Percentiles rank a stretch among this genome's conserved stretches.
These are phyloP conservation scores for Dendrocalamus latiflorus DNA, from an alignment of 202 grass and related monocot species.

Conservation along the genomic window DNA sequence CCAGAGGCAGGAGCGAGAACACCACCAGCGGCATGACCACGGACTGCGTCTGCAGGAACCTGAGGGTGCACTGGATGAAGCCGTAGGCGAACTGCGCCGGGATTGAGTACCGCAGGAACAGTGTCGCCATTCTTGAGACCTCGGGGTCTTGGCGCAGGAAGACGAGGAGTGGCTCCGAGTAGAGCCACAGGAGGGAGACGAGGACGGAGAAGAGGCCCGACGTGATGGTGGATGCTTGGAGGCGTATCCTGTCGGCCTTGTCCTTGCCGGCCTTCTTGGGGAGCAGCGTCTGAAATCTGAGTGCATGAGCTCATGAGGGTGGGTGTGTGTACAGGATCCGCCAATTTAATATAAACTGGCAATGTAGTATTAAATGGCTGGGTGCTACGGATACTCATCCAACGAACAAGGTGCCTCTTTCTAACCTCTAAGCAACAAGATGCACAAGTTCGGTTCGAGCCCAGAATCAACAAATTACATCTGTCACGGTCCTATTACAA, in stretches of 20 bases:
- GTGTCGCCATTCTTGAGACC: slow-evolving; percentile 38
- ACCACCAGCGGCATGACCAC: slow-evolving; percentile 58
- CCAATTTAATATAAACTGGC: too few species aligned
- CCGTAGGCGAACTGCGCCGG: slow-evolving; percentile 62
- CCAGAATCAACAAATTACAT: background rate
- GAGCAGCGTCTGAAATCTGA: too few species aligned
- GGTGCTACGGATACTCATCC: background rate
- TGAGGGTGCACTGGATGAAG: slow-evolving; percentile 59
- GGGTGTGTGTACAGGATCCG: too few species aligned
- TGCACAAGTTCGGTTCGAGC: background rate
- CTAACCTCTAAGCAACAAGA: background rate
- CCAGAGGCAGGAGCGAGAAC: slow-evolving; percentile 48
- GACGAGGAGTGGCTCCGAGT: slow-evolving; percentile 53
- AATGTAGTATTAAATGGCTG: too few species aligned
- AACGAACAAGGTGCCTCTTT: background rate
- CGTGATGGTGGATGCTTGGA: slow-evolving; percentile 66
- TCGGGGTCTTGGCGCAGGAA: slow-evolving; percentile 59
- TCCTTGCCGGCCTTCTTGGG: too few species aligned
- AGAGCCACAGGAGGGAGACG: slow-evolving; percentile 62
- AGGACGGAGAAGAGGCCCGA: slow-evolving; percentile 39
- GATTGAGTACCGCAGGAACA: slow-evolving; percentile 48
- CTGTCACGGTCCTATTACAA: background rate
- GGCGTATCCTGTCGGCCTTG: background rate
- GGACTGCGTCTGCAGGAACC: slow-evolving; percentile 75
- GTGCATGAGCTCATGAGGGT: too few species aligned